phyloP scores from a whole-genome alignment of 164 flowering plant species.

The Kalanchoe fedtschenkoi region DNA sequence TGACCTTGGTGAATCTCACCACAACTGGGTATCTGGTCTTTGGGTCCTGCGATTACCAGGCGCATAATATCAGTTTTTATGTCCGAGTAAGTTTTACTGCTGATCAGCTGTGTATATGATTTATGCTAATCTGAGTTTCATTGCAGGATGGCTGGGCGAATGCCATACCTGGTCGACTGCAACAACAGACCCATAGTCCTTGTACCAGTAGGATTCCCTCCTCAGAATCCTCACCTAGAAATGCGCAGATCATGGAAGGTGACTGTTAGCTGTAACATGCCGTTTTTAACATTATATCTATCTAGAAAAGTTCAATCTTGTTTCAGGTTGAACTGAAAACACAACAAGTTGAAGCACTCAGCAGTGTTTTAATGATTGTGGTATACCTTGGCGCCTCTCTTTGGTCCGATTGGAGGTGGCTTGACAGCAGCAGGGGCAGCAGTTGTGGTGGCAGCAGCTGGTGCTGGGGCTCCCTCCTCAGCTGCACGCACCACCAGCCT shows the following conservation, averaged over 20 bases:
- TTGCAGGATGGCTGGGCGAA: neutral
- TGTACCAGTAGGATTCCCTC: constrained; percentile 95
- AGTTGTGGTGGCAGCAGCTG: constrained; percentile 22
- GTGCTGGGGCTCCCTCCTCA: constrained; percentile 40
- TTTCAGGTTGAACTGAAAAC: neutral
- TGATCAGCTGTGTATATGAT: neutral
- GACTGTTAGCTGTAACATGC: neutral
- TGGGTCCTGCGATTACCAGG: constrained; percentile 52
- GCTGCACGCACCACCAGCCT: constrained; percentile 64
- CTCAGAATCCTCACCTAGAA: constrained; percentile 81
- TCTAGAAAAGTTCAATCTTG: neutral
- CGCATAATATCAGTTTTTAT: neutral
- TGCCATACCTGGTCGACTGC: constrained; percentile 81
- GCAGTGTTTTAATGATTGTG: neutral
- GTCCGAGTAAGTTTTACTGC: neutral
- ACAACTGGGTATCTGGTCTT: constrained; percentile 85
- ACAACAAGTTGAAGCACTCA: neutral
- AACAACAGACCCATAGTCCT: constrained; percentile 83
- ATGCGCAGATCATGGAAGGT: neutral
- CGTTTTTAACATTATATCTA: neutral
- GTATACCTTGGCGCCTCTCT: constrained; percentile 78
- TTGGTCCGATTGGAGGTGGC: constrained; percentile 94
- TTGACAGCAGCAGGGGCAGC: constrained; percentile 35
- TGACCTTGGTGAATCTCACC: constrained; percentile 86
- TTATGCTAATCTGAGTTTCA: neutral